Percentiles rank a stretch among this genome's conserved stretches.
Evolutionary conservation across 768 basidiomycete genomes (phyloP).

Genomic region (Lentinula sp.): DNA sequence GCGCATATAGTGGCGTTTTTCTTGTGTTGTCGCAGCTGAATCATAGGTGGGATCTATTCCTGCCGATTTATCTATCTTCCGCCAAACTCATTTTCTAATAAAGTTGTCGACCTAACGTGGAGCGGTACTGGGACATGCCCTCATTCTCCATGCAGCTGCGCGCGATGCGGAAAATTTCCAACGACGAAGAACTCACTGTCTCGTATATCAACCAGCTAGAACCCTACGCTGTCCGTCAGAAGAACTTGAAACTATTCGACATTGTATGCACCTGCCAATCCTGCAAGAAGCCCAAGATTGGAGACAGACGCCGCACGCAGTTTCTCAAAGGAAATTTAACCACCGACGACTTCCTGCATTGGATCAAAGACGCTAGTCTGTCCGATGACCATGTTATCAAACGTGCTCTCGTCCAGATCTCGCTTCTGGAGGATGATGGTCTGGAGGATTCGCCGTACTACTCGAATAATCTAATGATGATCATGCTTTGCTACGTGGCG

Average conservation of each 20-base stretch:
- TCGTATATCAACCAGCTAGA: constrained; percentile 16
- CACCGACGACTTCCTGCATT: background rate
- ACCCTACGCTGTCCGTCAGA: constrained; percentile 17
- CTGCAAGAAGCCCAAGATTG: constrained; percentile 18
- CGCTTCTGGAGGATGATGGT: background rate
- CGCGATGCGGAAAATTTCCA: constrained; percentile 21
- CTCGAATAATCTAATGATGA: background rate
- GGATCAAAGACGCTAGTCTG: background rate
- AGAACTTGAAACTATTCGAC: constrained; percentile 20
- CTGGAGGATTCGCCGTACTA: background rate
- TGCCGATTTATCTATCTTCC: background rate
- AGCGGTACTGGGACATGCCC: constrained; percentile 14
- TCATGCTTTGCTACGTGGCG: background rate
- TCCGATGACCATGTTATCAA: background rate
- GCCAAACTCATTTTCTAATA: background rate
- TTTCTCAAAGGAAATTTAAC: background rate
- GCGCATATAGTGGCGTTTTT: constrained; percentile 20
- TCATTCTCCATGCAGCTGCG: constrained; percentile 23
- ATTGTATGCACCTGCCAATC: constrained; percentile 29
- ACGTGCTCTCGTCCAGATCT: background rate
- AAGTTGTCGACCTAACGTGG: constrained; percentile 16
- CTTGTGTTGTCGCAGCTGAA: constrained; percentile 28
- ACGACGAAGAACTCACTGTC: constrained; percentile 27
- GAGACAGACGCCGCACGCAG: constrained; percentile 8
- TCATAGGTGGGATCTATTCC: constrained; percentile 22